Evolutionary conservation across 257 asterid species (phyloP), one percentile per base, ranked within the genome.

Genomic region (Voacanga thouarsii): DNA sequence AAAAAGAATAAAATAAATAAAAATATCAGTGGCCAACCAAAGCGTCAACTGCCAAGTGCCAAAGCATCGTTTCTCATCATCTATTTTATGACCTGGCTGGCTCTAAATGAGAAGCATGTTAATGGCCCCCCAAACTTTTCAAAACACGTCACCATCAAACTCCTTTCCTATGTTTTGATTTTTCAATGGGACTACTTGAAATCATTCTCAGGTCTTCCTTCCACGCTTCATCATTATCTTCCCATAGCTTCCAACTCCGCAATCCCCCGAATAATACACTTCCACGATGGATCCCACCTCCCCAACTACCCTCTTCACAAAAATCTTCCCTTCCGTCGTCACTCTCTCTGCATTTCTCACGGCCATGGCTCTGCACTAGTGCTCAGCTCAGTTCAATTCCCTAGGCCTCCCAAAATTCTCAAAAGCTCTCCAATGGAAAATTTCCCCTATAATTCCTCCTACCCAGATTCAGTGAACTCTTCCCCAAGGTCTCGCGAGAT

Each of bases 401-500:
- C 15, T 9, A 47, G 10, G 23, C 37, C 71, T 49, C 37, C 53
- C 57, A 4, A 39, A 33, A 33, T 33, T 33, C 37, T 33, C 37
- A 41, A 8, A 68, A 57, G 4, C 49, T 21, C 76, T 41, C 37
- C 6, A 33, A 83, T 86, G 89, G 89, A 86, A 53, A 85, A 81
- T 71, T 86, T 75, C 53, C 53, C 64, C 41, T 65, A 55, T 47
- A 80, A 83, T 47, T 68, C 89, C 1, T 76, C 89, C 3, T 83
- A 86, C 69, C 87, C 89, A 14, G 87, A 83, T 26, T 86, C 89
- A 23, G 87, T 79, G 24, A 75, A 78, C 71, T 86, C 89, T n/a
- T 86, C 89, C 2, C 89, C 89, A 10, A 82, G 89, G 44, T 85
- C 89, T 30, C 82, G 88, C 0, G 88, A 85, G 47, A 44, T 84